Conservation (phyloP, 805 yeast genomes). For the Pichia californica region DNA sequence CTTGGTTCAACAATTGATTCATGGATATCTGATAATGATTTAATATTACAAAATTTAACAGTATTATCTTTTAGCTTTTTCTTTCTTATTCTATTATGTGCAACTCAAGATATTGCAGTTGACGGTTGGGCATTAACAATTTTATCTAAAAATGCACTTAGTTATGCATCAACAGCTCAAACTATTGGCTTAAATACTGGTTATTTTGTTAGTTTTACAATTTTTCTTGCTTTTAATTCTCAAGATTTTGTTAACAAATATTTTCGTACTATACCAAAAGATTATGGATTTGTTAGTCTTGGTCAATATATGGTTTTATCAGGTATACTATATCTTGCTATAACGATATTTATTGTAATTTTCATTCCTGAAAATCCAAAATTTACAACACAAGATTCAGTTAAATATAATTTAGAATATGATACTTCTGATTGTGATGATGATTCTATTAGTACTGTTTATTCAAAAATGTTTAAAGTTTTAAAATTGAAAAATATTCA, state of each 20-base stretch:
- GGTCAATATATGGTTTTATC: constrained; percentile 73
- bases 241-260: constrained; percentile 89
- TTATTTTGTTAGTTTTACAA: constrained; percentile 85
- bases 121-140: constrained; percentile 98
- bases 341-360: constrained; percentile 54
- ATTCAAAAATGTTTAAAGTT: constrained; percentile 61
- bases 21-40: constrained; percentile 37
- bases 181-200: constrained; percentile 93
- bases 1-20: constrained; percentile 56
- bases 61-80: constrained; percentile 68
- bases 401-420: background rate
- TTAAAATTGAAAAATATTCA: constrained; percentile 65
- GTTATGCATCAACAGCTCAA: constrained; percentile 96
- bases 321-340: constrained; percentile 64
- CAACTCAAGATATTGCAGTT: constrained; percentile 97
- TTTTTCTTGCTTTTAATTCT: constrained; percentile 84
- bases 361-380: constrained; percentile 70
- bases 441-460: constrained; percentile 35
- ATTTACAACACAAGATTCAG: constrained; percentile 21
- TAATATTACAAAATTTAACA: constrained; percentile 40
- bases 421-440: constrained; percentile 3
- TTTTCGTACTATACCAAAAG: constrained; percentile 53
- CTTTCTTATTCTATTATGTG: constrained; percentile 76
- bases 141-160: constrained; percentile 65
- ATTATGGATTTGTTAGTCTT: constrained; percentile 61